Percentiles rank a stretch among this genome's conserved stretches.
Conservation (phyloP, 176 grass and related monocot species). For the Luzula sylvatica region DNA sequence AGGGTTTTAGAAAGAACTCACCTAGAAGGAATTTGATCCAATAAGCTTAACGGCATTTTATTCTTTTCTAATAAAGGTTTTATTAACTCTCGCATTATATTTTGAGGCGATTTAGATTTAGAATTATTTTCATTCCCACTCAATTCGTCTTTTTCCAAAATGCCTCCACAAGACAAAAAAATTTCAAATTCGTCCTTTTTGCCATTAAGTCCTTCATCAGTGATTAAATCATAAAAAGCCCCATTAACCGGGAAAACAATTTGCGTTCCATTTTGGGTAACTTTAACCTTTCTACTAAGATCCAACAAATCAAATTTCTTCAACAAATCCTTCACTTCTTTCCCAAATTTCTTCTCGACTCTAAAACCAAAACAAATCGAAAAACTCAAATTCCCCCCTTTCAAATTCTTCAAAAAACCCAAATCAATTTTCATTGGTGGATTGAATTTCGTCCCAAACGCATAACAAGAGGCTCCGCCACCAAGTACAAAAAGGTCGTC, state of each 20-base stretch:
- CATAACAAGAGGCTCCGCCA: slow-evolving; percentile 91
- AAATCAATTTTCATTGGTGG: slow-evolving; percentile 67
- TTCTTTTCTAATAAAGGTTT: slow-evolving; percentile 44
- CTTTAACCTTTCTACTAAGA: slow-evolving; percentile 69
- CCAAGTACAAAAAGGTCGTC: slow-evolving; percentile 77
- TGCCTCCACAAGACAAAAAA: slow-evolving; percentile 40
- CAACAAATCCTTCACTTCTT: slow-evolving; percentile 67
- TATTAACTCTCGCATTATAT: slow-evolving; percentile 65
- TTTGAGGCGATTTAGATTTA: slow-evolving; percentile 71
- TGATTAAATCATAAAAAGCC: slow-evolving; percentile 32
- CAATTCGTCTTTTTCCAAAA: slow-evolving; percentile 59
- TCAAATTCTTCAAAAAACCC: slow-evolving; percentile 35
- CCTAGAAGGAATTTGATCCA: slow-evolving; percentile 81
- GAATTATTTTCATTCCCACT: slow-evolving; percentile 33
- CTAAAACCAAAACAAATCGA: slow-evolving; percentile 36
- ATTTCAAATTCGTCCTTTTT: slow-evolving; percentile 33
- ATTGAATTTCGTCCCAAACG: slow-evolving; percentile 87
- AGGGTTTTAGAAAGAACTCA: slow-evolving; percentile 26
- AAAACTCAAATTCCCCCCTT: slow-evolving; percentile 17
- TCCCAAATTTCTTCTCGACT: slow-evolving; percentile 66
- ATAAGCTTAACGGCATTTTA: slow-evolving; percentile 42
- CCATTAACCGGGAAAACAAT: slow-evolving; percentile 56
- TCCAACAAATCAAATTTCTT: slow-evolving; percentile 88
- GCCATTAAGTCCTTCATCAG: slow-evolving; percentile 24
- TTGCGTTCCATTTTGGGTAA: slow-evolving; percentile 40